Base-by-base conservation (phyloP, 2,329 filamentous ascomycete genomes). In the Trichoderma sp. region DNA sequence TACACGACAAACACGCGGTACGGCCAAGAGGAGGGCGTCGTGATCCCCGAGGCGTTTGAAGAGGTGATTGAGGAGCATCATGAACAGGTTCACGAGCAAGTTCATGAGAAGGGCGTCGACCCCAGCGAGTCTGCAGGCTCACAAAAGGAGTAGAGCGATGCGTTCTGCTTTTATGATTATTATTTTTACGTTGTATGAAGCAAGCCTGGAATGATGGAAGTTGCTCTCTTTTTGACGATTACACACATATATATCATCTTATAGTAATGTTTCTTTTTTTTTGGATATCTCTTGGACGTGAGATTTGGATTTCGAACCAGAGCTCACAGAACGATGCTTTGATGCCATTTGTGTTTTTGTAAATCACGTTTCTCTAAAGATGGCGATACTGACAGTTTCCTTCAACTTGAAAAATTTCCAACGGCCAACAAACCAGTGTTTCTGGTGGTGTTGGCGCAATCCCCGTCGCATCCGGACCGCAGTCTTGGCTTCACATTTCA, bases 1-100 rank as follows among this genome's bases (percentile, higher is more conserved):
- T 70, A 70, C 55, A 70, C 68, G 4, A 58, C 68, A 2, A 21
- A 70, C 4, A 70, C 68, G 1, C 40, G 47, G 19, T 70, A 70
- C 19, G 68, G 68, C 24, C 61, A 70, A 24, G 68, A 70, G 10
- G 61, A 65, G 6, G 68, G 68, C 3, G 68, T 70, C 5, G 61
- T 70, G n/a, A 65, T 70, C n/a, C 68, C 68, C 13, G 68, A 65
- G n/a, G 60, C 55, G 11, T 59, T 70, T 57, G 68, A 70, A 8
- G 33, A 49, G 1, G 62, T 66, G 21, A 6, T 68, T 7, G 68
- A 37, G n/a, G 24, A 58, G 14, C 68, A 31, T 16, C 47, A 64
- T 10, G 49, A 61, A n/a, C 59, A 61, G 11, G 37, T 31, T 2
- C 40, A 40, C 5, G 61, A 64, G 4, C 52, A 47, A 10, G 8